Evolutionary conservation across 177 flowering plant species (phyloP).

Genomic region (Vitis hybrid): DNA sequence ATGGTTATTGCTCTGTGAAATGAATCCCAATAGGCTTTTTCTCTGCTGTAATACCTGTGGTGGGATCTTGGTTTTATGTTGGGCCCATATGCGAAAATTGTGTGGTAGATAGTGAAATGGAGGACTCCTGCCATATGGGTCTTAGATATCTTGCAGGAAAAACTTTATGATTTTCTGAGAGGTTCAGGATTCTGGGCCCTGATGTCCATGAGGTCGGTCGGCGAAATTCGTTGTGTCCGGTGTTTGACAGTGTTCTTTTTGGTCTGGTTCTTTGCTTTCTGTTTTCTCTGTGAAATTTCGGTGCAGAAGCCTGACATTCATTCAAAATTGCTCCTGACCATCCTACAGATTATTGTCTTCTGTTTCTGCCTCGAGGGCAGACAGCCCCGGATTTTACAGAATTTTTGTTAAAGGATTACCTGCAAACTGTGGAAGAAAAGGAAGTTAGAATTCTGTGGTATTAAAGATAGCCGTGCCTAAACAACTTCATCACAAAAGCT

Average conservation of each 20-base stretch:
- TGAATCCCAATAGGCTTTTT: not conserved
- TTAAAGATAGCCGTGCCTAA: too few species aligned
- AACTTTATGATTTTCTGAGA: slow-evolving; percentile 1
- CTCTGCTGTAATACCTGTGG: not conserved
- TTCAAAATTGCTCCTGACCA: not conserved
- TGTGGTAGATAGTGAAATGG: slow-evolving; percentile 6
- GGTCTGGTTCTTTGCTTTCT: not conserved
- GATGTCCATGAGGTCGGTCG: slow-evolving; percentile 1
- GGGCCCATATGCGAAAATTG: slow-evolving; percentile 10
- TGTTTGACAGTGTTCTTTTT: slow-evolving; percentile 1
- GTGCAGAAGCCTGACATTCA: slow-evolving; percentile 7
- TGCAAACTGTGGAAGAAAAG: slow-evolving; percentile 6
- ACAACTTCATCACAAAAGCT: too few species aligned
- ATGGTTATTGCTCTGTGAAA: not conserved
- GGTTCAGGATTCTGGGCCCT: slow-evolving; percentile 15
- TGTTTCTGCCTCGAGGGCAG: too few species aligned
- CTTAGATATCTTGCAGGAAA: not conserved
- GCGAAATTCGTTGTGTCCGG: not conserved
- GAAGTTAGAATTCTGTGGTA: too few species aligned
- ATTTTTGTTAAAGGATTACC: slow-evolving; percentile 6
- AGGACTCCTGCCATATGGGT: slow-evolving; percentile 7
- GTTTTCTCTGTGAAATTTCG: not conserved
- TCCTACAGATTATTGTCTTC: slow-evolving; percentile 5
- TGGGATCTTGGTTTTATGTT: not conserved
- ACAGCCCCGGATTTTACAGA: too few species aligned